phyloP scores from a whole-genome alignment of 768 basidiomycete species.

The Russula vinacea region DNA sequence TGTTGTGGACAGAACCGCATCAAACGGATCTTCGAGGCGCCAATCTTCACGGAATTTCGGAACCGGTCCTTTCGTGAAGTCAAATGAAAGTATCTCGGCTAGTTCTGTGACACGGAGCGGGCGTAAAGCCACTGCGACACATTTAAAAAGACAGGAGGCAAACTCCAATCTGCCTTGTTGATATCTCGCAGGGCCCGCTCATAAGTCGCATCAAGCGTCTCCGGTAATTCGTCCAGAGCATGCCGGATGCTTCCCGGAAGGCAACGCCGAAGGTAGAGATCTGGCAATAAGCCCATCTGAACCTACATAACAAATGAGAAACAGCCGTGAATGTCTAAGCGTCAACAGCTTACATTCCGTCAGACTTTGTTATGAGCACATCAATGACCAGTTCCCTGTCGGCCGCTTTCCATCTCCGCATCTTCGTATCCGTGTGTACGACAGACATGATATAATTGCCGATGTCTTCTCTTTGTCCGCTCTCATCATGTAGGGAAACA shows the following conservation, averaged over 20 bases:
- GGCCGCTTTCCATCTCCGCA: not conserved
- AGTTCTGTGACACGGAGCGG: not conserved
- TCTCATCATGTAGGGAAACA: not conserved
- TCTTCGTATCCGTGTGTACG: not conserved
- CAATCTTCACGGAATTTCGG: not conserved
- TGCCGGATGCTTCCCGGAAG: slow-evolving; percentile 1
- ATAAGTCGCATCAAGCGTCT: slow-evolving; percentile 8
- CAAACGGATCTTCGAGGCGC: not conserved
- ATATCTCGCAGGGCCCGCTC: not conserved
- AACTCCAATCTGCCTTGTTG: not conserved
- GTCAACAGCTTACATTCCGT: not conserved
- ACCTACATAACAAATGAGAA: not conserved
- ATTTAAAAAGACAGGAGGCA: not conserved
- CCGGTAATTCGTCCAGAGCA: not conserved
- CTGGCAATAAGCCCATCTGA: slow-evolving; percentile 4
- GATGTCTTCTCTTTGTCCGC: slow-evolving; percentile 3
- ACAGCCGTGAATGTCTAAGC: not conserved
- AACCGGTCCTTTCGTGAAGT: not conserved
- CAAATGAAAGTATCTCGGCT: not conserved
- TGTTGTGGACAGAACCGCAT: not conserved
- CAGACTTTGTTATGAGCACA: not conserved
- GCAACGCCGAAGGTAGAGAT: not conserved
- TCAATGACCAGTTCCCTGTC: slow-evolving; percentile 1
- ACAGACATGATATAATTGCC: not conserved
- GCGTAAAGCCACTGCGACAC: not conserved